Conservation (phyloP, 1,284 basidiomycete species). For the Marasmius sp. region DNA sequence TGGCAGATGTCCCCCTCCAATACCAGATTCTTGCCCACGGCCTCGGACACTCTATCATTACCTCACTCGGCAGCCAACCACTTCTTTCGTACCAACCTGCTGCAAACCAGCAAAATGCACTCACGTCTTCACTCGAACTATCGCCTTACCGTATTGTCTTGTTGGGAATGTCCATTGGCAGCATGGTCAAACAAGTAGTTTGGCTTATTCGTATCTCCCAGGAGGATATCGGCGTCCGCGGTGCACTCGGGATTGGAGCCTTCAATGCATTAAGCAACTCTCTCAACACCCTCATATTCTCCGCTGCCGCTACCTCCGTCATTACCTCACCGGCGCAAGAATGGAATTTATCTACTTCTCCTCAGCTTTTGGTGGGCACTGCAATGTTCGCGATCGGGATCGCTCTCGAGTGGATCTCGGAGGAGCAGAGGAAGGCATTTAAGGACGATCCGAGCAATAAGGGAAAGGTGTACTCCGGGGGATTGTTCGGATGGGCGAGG, state of each 20-base stretch:
- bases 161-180: conserved; percentile 4
- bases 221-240: not conserved
- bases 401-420: conserved; percentile 17
- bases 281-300: conserved; percentile 4
- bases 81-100: not conserved
- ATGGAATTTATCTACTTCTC: not conserved
- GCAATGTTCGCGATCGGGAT: conserved; percentile 18
- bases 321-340: not conserved
- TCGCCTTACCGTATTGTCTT: conserved; percentile 8
- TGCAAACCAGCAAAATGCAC: not conserved
- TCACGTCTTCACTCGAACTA: not conserved
- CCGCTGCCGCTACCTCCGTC: conserved; percentile 3
- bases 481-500: conserved; percentile 16
- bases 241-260: not conserved
- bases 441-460: conserved; percentile 21
- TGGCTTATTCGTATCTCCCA: conserved; percentile 3
- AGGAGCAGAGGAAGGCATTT: conserved; percentile 19
- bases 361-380: not conserved
- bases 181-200: conserved; percentile 4
- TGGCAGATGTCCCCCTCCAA: conserved; percentile 5
- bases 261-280: not conserved
- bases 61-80: not conserved
- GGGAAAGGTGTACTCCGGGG: conserved; percentile 20
- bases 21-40: conserved; percentile 5
- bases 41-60: conserved; percentile 1